These are phyloP conservation scores for Fraxinus baroniana DNA, from an alignment of 305 asterid species.

Conservation along the genomic window DNA sequence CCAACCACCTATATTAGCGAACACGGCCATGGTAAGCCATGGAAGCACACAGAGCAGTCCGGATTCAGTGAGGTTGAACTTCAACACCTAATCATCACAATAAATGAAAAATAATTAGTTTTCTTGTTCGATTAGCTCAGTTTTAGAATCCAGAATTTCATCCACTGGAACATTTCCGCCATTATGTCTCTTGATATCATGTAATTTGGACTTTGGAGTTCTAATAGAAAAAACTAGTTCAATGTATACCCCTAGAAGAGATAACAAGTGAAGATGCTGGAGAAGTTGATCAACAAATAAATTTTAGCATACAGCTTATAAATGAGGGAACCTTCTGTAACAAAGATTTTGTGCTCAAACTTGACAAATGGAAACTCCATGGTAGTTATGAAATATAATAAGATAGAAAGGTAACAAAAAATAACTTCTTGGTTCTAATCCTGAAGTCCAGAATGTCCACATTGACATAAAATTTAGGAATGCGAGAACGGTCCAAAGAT, in stretches of 20 bases:
- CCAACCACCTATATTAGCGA: conserved; percentile 61
- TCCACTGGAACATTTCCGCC: background rate
- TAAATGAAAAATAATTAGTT: background rate
- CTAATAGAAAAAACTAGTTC: background rate
- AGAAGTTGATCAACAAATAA: background rate
- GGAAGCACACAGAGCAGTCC: conserved; percentile 56
- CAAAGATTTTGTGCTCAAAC: background rate
- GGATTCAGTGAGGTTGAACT: conserved; percentile 61
- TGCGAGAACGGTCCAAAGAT: background rate
- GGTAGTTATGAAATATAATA: background rate
- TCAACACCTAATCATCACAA: conserved; percentile 41
- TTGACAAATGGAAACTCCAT: background rate
- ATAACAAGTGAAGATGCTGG: background rate
- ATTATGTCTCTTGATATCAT: background rate
- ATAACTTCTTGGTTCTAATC: background rate
- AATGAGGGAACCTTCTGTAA: background rate
- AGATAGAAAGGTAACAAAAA: background rate
- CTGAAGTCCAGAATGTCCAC: background rate
- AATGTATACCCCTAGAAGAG: background rate
- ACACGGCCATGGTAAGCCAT: conserved; percentile 59
- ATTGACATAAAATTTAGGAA: background rate
- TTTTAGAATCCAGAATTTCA: background rate
- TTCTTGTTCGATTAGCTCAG: background rate
- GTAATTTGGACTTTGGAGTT: background rate
- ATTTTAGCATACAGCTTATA: background rate